Base-by-base conservation (phyloP, 345 rosid species). In the Mallotus nudiflorus region DNA sequence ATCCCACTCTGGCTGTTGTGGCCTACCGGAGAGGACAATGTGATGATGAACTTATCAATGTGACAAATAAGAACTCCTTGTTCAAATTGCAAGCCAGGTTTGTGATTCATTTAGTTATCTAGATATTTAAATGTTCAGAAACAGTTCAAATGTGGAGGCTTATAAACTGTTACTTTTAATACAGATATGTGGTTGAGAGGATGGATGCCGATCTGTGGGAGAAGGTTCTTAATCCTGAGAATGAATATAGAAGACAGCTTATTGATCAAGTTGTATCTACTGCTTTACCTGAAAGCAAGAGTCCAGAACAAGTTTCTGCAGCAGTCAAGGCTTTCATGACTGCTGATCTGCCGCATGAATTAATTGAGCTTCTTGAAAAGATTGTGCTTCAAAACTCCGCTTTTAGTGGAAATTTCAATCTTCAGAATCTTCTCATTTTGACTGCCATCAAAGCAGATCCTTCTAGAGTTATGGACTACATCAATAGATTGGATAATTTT, bases 171-270 rank as follows among this genome's bases (percentile, higher is more conserved):
- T 77, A 27, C 68, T 73, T 20, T 37, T 75, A 72, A 68, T 74
- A 33, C 81, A 93, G 98, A 80, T 96, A 96, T 75, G 99, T 96
- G 62, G 99, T 96, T 68, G 99, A 96, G 80, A 87, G 98, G 84
- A 96, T 96, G 98, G 98, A 96, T 80, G 88, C 63, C 55, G 98
- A 89, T 71, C 94, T 96, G n/a, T 96, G 99, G 99, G 99, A 89
- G 74, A 92, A 88, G 85, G 99, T 96, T 77, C 97, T 96, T 51
- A 79, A 77, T 66, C 93, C 96, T 29, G 95, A 82, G 58, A 96
- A 96, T 70, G 96, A 84, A 6, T 89, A 87, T 52, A 80, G 98
- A 82, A 85, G 99, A 77, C 98, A 92, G 74, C 89, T 95, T 51
- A 90, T 95, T 57, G 99, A 95, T 87, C 98, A 95, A 78, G 99